Percentiles rank a stretch among this genome's conserved stretches.
These are phyloP conservation scores for Cytospora piceae DNA, from an alignment of 2,329 filamentous ascomycete species.

Conservation along the genomic window DNA sequence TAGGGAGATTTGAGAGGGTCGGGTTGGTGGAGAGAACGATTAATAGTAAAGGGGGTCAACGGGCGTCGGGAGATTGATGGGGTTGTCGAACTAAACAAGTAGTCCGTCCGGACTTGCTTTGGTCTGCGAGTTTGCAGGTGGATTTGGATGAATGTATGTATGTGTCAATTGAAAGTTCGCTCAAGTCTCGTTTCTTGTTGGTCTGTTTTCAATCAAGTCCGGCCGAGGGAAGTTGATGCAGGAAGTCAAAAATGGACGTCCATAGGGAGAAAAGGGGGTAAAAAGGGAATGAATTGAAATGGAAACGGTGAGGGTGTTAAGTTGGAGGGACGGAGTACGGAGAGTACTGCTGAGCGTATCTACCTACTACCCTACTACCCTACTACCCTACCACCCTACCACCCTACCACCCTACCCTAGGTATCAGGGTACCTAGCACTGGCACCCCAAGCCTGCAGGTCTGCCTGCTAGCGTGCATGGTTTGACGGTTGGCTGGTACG, in stretches of 20 bases:
- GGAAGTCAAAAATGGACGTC: not conserved
- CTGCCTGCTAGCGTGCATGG: not conserved
- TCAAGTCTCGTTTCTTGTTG: not conserved
- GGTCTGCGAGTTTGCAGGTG: not conserved
- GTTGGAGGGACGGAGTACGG: not conserved
- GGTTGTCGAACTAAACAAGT: not conserved
- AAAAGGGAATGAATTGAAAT: not conserved
- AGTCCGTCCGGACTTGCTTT: not conserved
- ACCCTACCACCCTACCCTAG: no score
- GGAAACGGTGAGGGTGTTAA: not conserved
- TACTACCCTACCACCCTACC: no score
- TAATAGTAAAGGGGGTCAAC: not conserved
- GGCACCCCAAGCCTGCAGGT: not conserved
- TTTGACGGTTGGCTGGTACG: not conserved
- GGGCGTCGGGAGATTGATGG: not conserved
- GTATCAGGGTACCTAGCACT: no score
- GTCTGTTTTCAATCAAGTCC: not conserved
- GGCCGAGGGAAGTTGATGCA: not conserved
- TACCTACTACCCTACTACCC: no score
- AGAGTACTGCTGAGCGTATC: no score
- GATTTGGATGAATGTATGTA: not conserved
- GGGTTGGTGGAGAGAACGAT: conserved; percentile 1
- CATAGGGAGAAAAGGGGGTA: not conserved
- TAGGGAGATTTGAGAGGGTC: conserved; percentile 1
- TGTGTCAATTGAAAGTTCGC: not conserved